A percentile compares a stretch with the other conserved stretches of the same genome.
Evolutionary conservation across 805 yeast species (phyloP).

Genomic region (Candida coquimbonensis): DNA sequence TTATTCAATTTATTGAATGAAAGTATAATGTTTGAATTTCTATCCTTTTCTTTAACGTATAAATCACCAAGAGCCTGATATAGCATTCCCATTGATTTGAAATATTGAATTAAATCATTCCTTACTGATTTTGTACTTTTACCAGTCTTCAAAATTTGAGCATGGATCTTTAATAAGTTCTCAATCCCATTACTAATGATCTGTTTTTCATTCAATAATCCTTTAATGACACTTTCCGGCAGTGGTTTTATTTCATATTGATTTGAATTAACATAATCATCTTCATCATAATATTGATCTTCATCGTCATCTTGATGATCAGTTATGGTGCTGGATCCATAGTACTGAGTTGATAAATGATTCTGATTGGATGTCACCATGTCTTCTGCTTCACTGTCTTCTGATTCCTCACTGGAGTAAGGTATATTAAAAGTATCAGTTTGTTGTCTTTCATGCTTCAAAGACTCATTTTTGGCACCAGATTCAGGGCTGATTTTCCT

Average conservation of each 20-base stretch:
- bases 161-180: constrained; percentile 19
- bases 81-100: constrained; percentile 30
- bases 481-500: no score
- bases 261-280: no score
- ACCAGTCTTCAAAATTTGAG: constrained; percentile 26
- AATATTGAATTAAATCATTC: constrained; percentile 24
- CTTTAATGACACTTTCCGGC: constrained; percentile 11
- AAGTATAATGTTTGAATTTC: constrained; percentile 22
- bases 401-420: constrained; percentile 3
- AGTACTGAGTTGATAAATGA: no score
- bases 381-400: background rate
- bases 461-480: background rate
- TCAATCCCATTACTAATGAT: constrained; percentile 10
- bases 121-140: constrained; percentile 25
- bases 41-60: constrained; percentile 28
- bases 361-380: no score
- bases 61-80: constrained; percentile 36
- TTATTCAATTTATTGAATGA: constrained; percentile 33
- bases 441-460: background rate
- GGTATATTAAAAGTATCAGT: constrained; percentile 5
- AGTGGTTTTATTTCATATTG: background rate
- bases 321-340: background rate
- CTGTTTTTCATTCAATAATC: constrained; percentile 16
- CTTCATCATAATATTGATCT: background rate
- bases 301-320: background rate